Conservation (phyloP, 164 flowering plant species). For the Santalum album region DNA sequence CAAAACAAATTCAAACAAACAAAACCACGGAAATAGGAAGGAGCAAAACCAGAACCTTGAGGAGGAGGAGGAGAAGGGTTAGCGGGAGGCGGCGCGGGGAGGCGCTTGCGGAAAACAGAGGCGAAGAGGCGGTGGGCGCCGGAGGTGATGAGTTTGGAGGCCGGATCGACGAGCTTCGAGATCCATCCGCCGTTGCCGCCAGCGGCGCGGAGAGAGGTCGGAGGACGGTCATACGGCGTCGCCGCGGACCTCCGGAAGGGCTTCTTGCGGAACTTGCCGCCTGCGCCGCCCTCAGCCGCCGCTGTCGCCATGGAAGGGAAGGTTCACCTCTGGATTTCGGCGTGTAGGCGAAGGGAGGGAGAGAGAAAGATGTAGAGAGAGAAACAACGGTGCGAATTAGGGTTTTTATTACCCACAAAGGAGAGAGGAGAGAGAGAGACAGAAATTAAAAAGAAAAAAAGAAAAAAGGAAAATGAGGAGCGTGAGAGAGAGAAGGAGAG, state of each 20-base stretch:
- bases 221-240: constrained; percentile 80
- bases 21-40: background rate
- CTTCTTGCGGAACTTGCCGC: constrained; percentile 50
- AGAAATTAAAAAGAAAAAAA: too few species aligned
- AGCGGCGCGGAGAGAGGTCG: constrained; percentile 20
- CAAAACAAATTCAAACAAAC: background rate
- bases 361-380: too few species aligned
- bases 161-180: constrained; percentile 74
- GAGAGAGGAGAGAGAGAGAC: too few species aligned
- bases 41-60: constrained; percentile 13
- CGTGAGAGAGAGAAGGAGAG: too few species aligned
- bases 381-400: too few species aligned
- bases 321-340: too few species aligned
- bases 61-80: constrained; percentile 1
- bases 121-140: constrained; percentile 51
- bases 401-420: too few species aligned
- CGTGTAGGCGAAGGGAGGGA: too few species aligned
- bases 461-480: too few species aligned
- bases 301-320: constrained; percentile 43
- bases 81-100: constrained; percentile 22
- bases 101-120: constrained; percentile 49
- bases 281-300: constrained; percentile 38
- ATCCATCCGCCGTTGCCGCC: constrained; percentile 36
- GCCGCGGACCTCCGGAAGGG: constrained; percentile 27
- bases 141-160: constrained; percentile 47